These are phyloP conservation scores for Rhodotorula babjevae DNA, from an alignment of 768 basidiomycete genomes.

Conservation along the genomic window DNA sequence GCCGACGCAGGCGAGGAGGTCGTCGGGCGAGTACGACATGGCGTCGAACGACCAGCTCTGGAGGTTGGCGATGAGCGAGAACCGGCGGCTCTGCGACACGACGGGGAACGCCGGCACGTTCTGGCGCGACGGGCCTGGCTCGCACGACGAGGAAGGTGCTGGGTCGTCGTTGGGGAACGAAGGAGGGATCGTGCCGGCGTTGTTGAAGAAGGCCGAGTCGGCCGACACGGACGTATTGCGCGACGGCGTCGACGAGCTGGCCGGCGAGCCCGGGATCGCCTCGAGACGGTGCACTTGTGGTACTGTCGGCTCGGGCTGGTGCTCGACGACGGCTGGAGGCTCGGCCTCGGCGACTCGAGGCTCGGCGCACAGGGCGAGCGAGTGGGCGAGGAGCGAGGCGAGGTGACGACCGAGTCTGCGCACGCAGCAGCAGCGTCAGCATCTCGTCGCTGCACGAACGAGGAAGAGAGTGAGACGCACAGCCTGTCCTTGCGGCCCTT, in stretches of 20 bases:
- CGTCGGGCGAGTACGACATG: conserved; percentile 71
- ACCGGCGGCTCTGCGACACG: conserved; percentile 48
- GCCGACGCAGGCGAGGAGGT: conserved; percentile 72
- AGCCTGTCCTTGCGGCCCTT: conserved; percentile 47
- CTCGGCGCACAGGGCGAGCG: conserved; percentile 40
- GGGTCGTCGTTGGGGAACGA: conserved; percentile 7
- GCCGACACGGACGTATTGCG: conserved; percentile 30
- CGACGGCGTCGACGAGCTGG: conserved; percentile 18
- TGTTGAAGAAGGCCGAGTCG: conserved; percentile 21
- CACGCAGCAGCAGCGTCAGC: neutral
- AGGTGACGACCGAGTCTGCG: conserved; percentile 41
- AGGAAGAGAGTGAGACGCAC: conserved; percentile 44
- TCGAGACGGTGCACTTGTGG: conserved; percentile 10
- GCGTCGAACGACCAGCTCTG: conserved; percentile 89
- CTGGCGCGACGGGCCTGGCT: neutral
- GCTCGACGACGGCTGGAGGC: neutral
- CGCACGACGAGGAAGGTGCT: conserved; percentile 51
- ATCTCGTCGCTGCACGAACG: too few species aligned
- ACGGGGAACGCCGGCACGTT: conserved; percentile 17
- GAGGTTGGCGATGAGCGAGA: conserved; percentile 62
- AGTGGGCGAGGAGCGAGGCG: conserved; percentile 40
- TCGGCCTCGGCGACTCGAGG: neutral
- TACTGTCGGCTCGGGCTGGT: neutral
- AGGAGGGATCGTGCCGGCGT: conserved; percentile 17
- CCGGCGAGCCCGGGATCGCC: conserved; percentile 31